Evolutionary conservation across 306 rosid species (phyloP), one percentile per base, ranked within the genome.

Genomic region (Acacia melanoxylon): DNA sequence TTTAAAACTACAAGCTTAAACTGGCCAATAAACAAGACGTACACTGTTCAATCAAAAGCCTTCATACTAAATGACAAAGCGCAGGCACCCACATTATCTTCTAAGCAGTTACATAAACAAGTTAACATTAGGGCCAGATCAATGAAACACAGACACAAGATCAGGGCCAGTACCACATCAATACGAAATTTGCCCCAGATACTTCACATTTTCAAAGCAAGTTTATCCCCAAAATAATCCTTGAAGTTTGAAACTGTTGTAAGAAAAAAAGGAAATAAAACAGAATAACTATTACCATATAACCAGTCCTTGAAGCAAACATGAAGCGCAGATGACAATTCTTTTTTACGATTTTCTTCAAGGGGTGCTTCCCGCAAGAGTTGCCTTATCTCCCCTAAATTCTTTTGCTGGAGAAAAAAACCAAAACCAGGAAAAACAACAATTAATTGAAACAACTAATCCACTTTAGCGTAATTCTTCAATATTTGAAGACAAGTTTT

Each of bases 301-400:
- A 96, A 86, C 99, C 99, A 96, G 82, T 96, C 99, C 87, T 90
- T 96, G 86, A 96, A 96, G 87, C 91, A 90, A 72, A 92, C 93
- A 79, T 96, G 99, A 59, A 96, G 94, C 0, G 99, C 99, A 45
- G 91, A 88, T 65, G 98, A 93, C 82, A 96, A 84, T 80, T 96
- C 99, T 46, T 91, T 90, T 81, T 88, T 94, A 25, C 95, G 95
- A 75, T 78, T 92, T 67, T 96, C 99, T 86, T 96, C 98, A 51
- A 96, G 94, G 16, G 97, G 88, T 70, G 94, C 92, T 86, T 96
- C 99, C 75, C 89, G 86, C 87, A 96, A 83, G 75, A 87, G 86
- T 83, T 92, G 92, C 87, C 87, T 89, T 79, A 92, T 85, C 84
- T 92, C 99, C 81, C 74, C 93, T 58, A 96, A 86, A 85, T 84